Evolutionary conservation across 2,329 filamentous ascomycete genomes (phyloP).

Genomic region (Leptographium lundbergii): DNA sequence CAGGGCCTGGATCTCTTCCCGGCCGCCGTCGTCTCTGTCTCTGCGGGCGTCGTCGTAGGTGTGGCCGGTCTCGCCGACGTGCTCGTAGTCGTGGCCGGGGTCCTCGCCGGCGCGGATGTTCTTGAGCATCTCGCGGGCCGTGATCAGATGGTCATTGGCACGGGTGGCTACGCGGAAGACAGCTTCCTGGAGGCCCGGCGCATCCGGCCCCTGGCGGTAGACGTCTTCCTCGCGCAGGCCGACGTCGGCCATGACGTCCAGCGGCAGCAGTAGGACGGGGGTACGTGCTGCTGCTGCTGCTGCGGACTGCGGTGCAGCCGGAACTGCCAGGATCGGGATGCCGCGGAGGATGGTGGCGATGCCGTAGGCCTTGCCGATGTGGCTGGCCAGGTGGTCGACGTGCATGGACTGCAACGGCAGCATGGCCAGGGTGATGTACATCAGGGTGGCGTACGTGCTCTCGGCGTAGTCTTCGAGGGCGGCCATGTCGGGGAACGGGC

Average conservation of each 20-base stretch:
- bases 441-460: slow-evolving; percentile 83
- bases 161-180: slow-evolving; percentile 86
- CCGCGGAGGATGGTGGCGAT: slow-evolving; percentile 81
- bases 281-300: slow-evolving; percentile 23
- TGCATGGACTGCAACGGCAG: slow-evolving; percentile 71
- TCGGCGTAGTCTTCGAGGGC: slow-evolving; percentile 82
- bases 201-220: slow-evolving; percentile 65
- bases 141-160: slow-evolving; percentile 92
- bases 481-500: slow-evolving; percentile 61
- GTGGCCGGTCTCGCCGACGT: slow-evolving; percentile 63
- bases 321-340: slow-evolving; percentile 76
- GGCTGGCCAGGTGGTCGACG: slow-evolving; percentile 83
- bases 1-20: slow-evolving; percentile 34
- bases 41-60: slow-evolving; percentile 24
- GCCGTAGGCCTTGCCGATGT: slow-evolving; percentile 87
- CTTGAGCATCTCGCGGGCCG: slow-evolving; percentile 79
- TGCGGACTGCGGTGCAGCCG: slow-evolving; percentile 32
- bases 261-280: slow-evolving; percentile 59
- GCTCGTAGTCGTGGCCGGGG: slow-evolving; percentile 79
- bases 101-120: slow-evolving; percentile 62
- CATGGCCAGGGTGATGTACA: slow-evolving; percentile 75
- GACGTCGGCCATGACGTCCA: slow-evolving; percentile 78
- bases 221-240: slow-evolving; percentile 82
- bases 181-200: slow-evolving; percentile 72
- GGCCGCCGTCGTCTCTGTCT: slow-evolving; percentile 20